Evolutionary conservation across 2,329 filamentous ascomycete species (phyloP).

Genomic region (Trichoderma brevicompactum): DNA sequence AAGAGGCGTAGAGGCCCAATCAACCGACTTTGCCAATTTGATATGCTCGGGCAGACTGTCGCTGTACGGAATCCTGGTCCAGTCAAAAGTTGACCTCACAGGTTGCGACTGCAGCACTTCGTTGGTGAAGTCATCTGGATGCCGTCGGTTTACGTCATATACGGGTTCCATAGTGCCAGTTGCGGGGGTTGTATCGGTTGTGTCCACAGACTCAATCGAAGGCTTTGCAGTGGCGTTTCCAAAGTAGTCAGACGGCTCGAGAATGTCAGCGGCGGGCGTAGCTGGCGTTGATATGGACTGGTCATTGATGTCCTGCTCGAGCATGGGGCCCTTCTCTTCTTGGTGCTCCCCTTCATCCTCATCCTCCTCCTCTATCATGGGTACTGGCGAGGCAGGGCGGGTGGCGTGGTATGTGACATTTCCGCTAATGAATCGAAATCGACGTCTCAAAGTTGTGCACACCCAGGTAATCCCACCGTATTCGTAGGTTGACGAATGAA

Average conservation of each 20-base stretch:
- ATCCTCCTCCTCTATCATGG: slow-evolving; percentile 39
- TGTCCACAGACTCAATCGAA: slow-evolving; percentile 36
- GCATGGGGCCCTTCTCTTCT: slow-evolving; percentile 40
- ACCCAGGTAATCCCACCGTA: slow-evolving; percentile 73
- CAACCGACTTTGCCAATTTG: slow-evolving; percentile 69
- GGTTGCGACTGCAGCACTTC: slow-evolving; percentile 39
- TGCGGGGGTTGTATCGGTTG: background rate
- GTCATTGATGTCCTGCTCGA: slow-evolving; percentile 43
- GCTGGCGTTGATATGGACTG: slow-evolving; percentile 45
- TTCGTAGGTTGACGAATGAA: slow-evolving; percentile 57
- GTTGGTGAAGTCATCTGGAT: slow-evolving; percentile 51
- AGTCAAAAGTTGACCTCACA: slow-evolving; percentile 69
- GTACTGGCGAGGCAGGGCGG: slow-evolving; percentile 47
- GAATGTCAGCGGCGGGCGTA: slow-evolving; percentile 41
- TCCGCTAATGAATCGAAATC: slow-evolving; percentile 71
- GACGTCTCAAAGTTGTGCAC: slow-evolving; percentile 68
- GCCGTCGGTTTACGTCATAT: slow-evolving; percentile 36
- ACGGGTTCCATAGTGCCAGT: slow-evolving; percentile 17
- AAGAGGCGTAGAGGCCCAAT: slow-evolving; percentile 74
- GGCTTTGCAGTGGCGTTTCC: slow-evolving; percentile 39
- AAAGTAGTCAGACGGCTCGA: slow-evolving; percentile 50
- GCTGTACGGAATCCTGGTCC: slow-evolving; percentile 72
- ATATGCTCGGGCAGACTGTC: slow-evolving; percentile 71
- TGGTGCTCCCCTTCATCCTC: slow-evolving; percentile 28
- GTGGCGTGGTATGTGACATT: slow-evolving; percentile 43